phyloP scores from a whole-genome alignment of 768 basidiomycete species.

The Mycena epipterygia region DNA sequence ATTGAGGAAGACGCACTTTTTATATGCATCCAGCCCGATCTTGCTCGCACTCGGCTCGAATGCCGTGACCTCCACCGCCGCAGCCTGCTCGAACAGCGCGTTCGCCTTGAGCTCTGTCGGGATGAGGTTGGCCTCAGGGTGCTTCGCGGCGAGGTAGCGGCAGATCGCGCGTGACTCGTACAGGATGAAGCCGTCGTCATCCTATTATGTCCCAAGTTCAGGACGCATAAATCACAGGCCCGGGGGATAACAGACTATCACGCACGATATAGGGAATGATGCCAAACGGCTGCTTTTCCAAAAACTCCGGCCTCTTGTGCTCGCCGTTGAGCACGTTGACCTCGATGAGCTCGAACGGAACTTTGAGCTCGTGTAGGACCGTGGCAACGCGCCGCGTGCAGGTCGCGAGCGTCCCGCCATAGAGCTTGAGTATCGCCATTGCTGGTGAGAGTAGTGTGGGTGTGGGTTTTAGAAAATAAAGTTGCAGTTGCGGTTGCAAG shows the following conservation, averaged over 20 bases:
- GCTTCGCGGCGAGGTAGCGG: constrained; percentile 59
- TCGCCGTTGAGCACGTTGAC: constrained; percentile 45
- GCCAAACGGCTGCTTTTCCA: constrained; percentile 60
- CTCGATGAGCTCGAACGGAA: constrained; percentile 32
- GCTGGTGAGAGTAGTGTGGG: too few species aligned
- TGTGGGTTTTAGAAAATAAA: too few species aligned
- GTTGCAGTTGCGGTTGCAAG: too few species aligned
- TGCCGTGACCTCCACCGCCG: constrained; percentile 16
- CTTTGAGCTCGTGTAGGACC: constrained; percentile 18
- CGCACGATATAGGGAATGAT: constrained; percentile 45
- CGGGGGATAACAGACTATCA: background rate
- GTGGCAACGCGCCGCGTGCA: constrained; percentile 22
- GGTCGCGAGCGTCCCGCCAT: constrained; percentile 1
- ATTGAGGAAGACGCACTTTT: too few species aligned
- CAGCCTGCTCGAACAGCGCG: constrained; percentile 46
- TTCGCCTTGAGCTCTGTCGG: constrained; percentile 42
- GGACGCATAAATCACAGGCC: too few species aligned
- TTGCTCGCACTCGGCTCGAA: constrained; percentile 18
- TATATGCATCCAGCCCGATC: background rate
- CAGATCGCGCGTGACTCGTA: background rate
- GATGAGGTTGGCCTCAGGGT: constrained; percentile 55
- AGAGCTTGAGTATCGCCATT: constrained; percentile 25
- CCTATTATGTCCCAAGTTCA: constrained; percentile 28
- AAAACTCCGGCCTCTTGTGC: constrained; percentile 52
- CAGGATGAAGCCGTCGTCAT: constrained; percentile 55